Conservation (phyloP, 2,329 filamentous ascomycete genomes). For the Incumbomyces delicatus region DNA sequence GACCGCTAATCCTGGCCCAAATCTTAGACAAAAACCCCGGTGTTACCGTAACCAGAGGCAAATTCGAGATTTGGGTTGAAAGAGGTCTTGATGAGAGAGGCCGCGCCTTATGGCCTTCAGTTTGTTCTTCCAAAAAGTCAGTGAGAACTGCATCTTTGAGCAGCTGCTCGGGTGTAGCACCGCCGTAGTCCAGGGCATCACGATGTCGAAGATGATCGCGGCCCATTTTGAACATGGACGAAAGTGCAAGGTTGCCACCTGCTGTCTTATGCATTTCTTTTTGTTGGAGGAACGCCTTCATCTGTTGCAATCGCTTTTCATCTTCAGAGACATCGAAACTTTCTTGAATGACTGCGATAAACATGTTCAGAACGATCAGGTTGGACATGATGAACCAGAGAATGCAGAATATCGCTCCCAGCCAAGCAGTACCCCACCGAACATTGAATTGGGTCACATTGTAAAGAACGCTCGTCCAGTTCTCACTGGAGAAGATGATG, state of each 20-base stretch:
- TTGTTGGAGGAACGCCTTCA: conserved; percentile 85
- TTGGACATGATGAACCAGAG: conserved; percentile 93
- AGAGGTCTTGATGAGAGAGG: conserved; percentile 6
- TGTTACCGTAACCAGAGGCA: conserved; percentile 26
- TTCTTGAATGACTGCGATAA: conserved; percentile 99
- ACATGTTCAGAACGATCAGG: conserved; percentile 98
- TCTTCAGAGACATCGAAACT: conserved; percentile 99
- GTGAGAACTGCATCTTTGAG: conserved; percentile 90
- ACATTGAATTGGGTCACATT: conserved; percentile 62
- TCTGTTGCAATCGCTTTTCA: conserved; percentile 92
- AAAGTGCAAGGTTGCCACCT: conserved; percentile 63
- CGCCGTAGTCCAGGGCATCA: conserved; percentile 87
- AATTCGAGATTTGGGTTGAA: conserved; percentile 24
- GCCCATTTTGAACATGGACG: conserved; percentile 57
- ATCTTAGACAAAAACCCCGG: conserved; percentile 50
- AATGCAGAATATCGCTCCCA: conserved; percentile 81
- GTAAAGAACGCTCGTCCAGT: conserved; percentile 88
- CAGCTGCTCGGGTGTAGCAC: conserved; percentile 88
- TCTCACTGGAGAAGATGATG: conserved; percentile 87
- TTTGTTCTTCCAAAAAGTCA: conserved; percentile 79
- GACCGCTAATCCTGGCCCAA: conserved; percentile 51
- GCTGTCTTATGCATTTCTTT: conserved; percentile 65
- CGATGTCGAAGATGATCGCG: conserved; percentile 51
- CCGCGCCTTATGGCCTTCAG: conserved; percentile 23
- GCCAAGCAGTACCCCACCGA: conserved; percentile 68